Conservation (phyloP, 495 filamentous ascomycete genomes). For the Sporormia fimetaria region DNA sequence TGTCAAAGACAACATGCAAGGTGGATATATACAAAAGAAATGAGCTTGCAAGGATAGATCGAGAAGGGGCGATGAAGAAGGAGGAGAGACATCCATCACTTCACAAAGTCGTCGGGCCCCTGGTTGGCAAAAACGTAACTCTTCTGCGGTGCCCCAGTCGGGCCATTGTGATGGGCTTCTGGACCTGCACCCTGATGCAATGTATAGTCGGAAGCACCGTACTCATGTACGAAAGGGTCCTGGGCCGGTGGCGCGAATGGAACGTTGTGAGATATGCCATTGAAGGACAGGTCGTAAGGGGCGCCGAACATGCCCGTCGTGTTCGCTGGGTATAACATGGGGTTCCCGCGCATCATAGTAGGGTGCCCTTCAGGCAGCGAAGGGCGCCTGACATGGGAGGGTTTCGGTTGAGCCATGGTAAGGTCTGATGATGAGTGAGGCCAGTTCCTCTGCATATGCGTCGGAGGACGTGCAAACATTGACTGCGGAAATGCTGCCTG, state of each 20-base stretch:
- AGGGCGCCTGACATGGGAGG: conserved; percentile 23
- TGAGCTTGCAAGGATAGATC: no score
- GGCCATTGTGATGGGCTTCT: conserved; percentile 2
- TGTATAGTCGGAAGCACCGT: no score
- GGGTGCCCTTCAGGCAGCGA: conserved; percentile 21
- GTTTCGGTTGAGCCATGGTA: conserved; percentile 22
- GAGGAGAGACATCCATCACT: no score
- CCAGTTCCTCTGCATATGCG: conserved; percentile 12
- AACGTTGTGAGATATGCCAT: conserved; percentile 16
- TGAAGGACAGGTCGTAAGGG: conserved; percentile 10
- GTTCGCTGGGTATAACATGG: conserved; percentile 17
- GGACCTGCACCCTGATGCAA: conserved; percentile 5
- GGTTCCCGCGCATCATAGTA: conserved; percentile 1
- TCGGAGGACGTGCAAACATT: conserved; percentile 18
- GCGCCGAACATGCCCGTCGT: no score
- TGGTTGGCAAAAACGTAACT: conserved; percentile 25
- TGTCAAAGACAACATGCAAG: no score
- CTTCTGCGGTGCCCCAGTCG: conserved; percentile 17
- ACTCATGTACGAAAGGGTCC: conserved; percentile 24
- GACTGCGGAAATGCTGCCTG: conserved; percentile 30
- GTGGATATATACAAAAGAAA: no score
- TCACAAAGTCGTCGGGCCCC: conserved; percentile 22
- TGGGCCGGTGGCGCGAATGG: conserved; percentile 18
- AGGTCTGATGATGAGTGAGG: conserved; percentile 20
- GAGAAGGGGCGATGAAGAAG: no score